Evolutionary conservation across 2,329 filamentous ascomycete genomes (phyloP).

Genomic region (Cladosporium sp.): DNA sequence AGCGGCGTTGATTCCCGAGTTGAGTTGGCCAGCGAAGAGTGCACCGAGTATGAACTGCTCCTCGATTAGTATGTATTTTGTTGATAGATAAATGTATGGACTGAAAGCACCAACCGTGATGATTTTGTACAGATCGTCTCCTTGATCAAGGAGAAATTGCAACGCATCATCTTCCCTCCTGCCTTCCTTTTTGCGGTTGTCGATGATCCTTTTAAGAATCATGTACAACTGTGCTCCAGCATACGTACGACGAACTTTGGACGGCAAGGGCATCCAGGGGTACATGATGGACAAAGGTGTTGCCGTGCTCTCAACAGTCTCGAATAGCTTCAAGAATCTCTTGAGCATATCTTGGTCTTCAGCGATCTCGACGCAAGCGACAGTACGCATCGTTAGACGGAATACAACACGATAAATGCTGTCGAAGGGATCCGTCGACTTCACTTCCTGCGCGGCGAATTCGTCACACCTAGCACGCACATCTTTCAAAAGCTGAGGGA

Average conservation of each 20-base stretch:
- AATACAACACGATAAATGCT: constrained; percentile 52
- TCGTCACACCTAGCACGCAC: constrained; percentile 35
- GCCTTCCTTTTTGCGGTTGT: constrained; percentile 42
- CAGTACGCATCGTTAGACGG: constrained; percentile 54
- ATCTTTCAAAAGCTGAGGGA: constrained; percentile 45
- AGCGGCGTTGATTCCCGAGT: constrained; percentile 53
- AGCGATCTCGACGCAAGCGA: constrained; percentile 53
- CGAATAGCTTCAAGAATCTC: constrained; percentile 44
- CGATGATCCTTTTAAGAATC: constrained; percentile 46
- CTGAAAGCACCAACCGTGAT: constrained; percentile 32
- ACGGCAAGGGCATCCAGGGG: constrained; percentile 47
- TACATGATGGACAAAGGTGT: constrained; percentile 49
- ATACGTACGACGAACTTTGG: constrained; percentile 41
- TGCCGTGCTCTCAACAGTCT: constrained; percentile 43
- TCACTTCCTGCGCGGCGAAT: constrained; percentile 32
- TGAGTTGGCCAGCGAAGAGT: constrained; percentile 56
- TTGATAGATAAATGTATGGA: not conserved
- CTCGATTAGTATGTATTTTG: not conserved
- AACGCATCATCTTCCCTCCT: constrained; percentile 47
- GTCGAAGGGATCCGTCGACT: constrained; percentile 51
- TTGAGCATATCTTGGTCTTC: constrained; percentile 40
- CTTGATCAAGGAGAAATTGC: constrained; percentile 52
- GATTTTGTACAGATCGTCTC: constrained; percentile 42
- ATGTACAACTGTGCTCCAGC: constrained; percentile 47
- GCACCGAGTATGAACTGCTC: constrained; percentile 49